Evolutionary conservation across 352 stramenopile species (phyloP), one percentile per base, ranked within the genome.

Genomic region (Pythium phragmiticola): DNA sequence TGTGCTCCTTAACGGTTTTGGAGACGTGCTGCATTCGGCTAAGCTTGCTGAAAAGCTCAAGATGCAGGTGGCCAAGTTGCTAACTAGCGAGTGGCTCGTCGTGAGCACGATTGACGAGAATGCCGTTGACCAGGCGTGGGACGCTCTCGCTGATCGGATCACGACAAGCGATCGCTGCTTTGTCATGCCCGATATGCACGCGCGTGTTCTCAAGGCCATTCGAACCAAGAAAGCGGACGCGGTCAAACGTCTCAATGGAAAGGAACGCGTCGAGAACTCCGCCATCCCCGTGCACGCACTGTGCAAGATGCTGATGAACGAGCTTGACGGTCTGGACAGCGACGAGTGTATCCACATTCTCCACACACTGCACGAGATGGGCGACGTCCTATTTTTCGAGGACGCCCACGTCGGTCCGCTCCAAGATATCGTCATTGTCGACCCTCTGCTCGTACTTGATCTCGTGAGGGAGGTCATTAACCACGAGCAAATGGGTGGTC

Each of bases 401-500:
- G 34, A 60, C 17, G 2, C 8, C 12, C 37, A 50, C 6, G 48
- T 42, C 13, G 58, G 58, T 16, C 49, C 48, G 3, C 49, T 65
- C 11, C 58, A 53, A 37, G 58, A 65, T 13, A 53, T 58, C 26
- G 41, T 65, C 23, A 58, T 65, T 36, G 7, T 65, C 19, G 46
- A 67, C 14, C 72, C 65, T 4, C 68, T 61, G 1, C 65, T 78
- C 47, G 69, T 72, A 0, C 70, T 78, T 14, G 69, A 78, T 28
- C 42, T 78, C 0, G 47, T 68, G 19, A 53, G 61, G 7, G 61
- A 63, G 23, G 61, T 68, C 9, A 63, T 68, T 28, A 68, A n/a
- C n/a, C 61, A 68, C 14, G 60, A 67, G 21, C 34, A 61, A 34
- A 39, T 43, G n/a, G 34, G 33, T 2, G 16, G 50, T 4, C 8